Conservation (phyloP, 1,284 basidiomycete genomes). For the Apiotrichum domesticum region DNA sequence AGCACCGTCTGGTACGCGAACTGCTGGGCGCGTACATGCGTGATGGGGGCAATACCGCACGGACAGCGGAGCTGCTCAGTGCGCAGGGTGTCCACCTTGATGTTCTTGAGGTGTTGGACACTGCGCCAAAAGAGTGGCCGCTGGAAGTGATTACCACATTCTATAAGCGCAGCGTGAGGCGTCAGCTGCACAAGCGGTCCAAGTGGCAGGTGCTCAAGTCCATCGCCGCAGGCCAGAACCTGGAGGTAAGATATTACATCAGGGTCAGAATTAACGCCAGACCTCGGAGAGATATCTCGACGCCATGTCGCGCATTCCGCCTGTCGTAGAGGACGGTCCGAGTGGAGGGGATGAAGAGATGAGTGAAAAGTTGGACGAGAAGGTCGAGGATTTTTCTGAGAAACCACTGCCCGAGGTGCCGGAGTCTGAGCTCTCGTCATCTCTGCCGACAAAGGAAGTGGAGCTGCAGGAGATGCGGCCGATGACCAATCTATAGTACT, state of each 20-base stretch:
- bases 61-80: slow-evolving; percentile 63
- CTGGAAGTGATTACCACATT: slow-evolving; percentile 66
- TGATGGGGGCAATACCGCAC: slow-evolving; percentile 59
- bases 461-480: neutral
- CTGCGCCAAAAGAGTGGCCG: slow-evolving; percentile 69
- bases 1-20: slow-evolving; percentile 59
- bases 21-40: slow-evolving; percentile 74
- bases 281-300: slow-evolving; percentile 36
- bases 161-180: slow-evolving; percentile 67
- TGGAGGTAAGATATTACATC: too few relatives aligned
- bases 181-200: slow-evolving; percentile 58
- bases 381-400: slow-evolving; percentile 9
- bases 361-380: slow-evolving; percentile 5
- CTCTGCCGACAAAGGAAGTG: neutral
- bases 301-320: slow-evolving; percentile 25
- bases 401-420: neutral
- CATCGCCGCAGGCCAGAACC: slow-evolving; percentile 44
- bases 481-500: neutral
- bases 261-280: slow-evolving; percentile 11
- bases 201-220: slow-evolving; percentile 42
- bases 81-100: slow-evolving; percentile 74
- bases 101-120: slow-evolving; percentile 63
- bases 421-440: neutral
- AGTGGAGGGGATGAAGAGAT: neutral
- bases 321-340: slow-evolving; percentile 17